Base-by-base conservation (phyloP, 345 rosid species). In the Eucalyptus cloeziana region DNA sequence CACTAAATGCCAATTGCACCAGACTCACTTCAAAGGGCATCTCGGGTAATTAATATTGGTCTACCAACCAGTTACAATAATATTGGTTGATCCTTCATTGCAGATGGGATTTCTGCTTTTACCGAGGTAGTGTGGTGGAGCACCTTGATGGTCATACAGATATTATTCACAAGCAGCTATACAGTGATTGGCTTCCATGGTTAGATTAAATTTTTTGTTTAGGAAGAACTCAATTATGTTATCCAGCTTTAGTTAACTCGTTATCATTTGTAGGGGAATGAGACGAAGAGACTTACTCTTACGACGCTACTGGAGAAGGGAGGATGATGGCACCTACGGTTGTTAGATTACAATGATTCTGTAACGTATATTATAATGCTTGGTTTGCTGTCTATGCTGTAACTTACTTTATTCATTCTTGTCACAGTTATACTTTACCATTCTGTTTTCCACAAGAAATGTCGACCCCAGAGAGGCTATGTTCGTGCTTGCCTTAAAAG, bases 251-350 rank as follows among this genome's bases (percentile, higher is more conserved):
- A 86, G 54, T 89, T 30, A 31, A 76, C 89, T 81, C 37, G 19
- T 45, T 44, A 76, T 64, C 5, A 86, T 86, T 88, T 89, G 58
- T 89, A 96, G 97, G 97, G 95, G 97, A 12, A 94, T 96, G 99
- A 92, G 90, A 86, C 92, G 94, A 87, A 95, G 99, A 92, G 99
- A 97, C 92, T 91, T 98, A 80, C 90, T 98, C 76, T 52, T 96
- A 88, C 94, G 94, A 60, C 97, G 99, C 22, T 97, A 96, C 93
- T 98, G 99, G 99, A 95, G 99, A 93, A 94, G 97, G 64, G 99
- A 98, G 90, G 98, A 96, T 17, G 98, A 98, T 90, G 99, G 99
- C 89, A 98, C 99, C 69, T 98, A 96, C 79, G 99, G 99, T 98
- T 93, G 79, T 49, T 89, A 47, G 27, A 54, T 50, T 47, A 43